These are phyloP conservation scores for Globisporangium nodosum DNA, from an alignment of 352 stramenopile genomes.

Conservation along the genomic window DNA sequence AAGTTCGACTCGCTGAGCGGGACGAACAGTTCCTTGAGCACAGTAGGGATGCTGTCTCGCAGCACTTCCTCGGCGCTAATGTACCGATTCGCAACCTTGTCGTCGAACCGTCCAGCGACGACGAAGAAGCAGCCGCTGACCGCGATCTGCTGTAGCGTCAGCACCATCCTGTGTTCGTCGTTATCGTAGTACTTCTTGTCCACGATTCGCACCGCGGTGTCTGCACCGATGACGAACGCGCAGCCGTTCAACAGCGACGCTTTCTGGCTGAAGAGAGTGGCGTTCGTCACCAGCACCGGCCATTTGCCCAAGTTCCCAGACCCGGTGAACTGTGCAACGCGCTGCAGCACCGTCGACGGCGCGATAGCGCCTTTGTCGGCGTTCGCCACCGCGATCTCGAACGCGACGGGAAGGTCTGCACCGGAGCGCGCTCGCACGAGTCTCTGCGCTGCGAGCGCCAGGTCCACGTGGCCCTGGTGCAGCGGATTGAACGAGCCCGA, in stretches of 20 bases:
- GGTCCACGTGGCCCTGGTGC: slow-evolving; percentile 63
- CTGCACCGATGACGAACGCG: slow-evolving; percentile 84
- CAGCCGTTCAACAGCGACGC: slow-evolving; percentile 66
- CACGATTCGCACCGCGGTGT: slow-evolving; percentile 84
- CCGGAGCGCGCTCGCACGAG: slow-evolving; percentile 26
- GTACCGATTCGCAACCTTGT: slow-evolving; percentile 40
- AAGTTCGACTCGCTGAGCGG: slow-evolving; percentile 68
- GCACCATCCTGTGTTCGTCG: slow-evolving; percentile 67
- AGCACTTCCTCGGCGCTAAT: slow-evolving; percentile 58
- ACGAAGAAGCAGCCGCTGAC: slow-evolving; percentile 73
- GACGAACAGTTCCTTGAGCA: slow-evolving; percentile 64
- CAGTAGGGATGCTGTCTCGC: slow-evolving; percentile 28
- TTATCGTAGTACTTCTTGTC: slow-evolving; percentile 89
- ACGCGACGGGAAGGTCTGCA: slow-evolving; percentile 38
- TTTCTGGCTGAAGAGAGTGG: slow-evolving; percentile 80
- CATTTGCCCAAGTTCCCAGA: slow-evolving; percentile 24
- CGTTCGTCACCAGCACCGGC: slow-evolving; percentile 76
- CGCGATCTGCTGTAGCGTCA: slow-evolving; percentile 65
- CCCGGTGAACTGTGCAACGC: slow-evolving; percentile 52
- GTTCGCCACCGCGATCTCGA: slow-evolving; percentile 75
- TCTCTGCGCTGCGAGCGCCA: slow-evolving; percentile 42
- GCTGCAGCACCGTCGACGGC: slow-evolving; percentile 25
- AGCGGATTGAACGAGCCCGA: slow-evolving; percentile 83
- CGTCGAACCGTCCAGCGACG: slow-evolving; percentile 77
- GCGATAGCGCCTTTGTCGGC: slow-evolving; percentile 73